phyloP scores from a whole-genome alignment of 108 stramenopile genomes.

The Cyclotella distinguenda region DNA sequence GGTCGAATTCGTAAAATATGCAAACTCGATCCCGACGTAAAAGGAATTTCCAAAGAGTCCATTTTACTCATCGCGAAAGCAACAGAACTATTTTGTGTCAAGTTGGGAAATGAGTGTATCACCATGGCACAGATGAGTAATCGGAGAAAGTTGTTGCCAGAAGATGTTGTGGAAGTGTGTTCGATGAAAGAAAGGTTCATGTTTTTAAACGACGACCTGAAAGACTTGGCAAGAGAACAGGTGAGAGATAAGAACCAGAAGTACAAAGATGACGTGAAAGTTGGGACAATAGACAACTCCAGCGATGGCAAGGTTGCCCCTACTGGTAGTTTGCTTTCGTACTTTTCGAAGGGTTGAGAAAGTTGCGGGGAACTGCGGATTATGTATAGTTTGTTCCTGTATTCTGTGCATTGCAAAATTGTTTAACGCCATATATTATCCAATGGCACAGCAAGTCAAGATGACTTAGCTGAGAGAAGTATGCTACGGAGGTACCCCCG shows the following conservation, averaged over 20 bases:
- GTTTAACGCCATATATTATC: too few relatives aligned
- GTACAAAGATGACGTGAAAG: conserved; percentile 28
- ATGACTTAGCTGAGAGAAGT: too few relatives aligned
- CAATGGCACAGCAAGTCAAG: too few relatives aligned
- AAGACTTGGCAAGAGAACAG: conserved; percentile 36
- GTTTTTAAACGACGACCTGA: conserved; percentile 73
- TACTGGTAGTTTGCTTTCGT: conserved; percentile 7
- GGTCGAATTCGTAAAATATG: conserved; percentile 86
- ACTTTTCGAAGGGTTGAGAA: not conserved
- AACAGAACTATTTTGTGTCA: conserved; percentile 66
- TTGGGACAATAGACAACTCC: not conserved
- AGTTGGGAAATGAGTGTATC: conserved; percentile 66
- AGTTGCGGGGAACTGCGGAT: too few relatives aligned
- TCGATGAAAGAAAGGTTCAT: conserved; percentile 59
- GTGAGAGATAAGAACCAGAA: conserved; percentile 22
- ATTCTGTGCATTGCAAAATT: too few relatives aligned
- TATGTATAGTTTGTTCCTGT: too few relatives aligned
- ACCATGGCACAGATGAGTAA: conserved; percentile 76
- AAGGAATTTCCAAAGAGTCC: conserved; percentile 80
- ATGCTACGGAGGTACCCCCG: too few relatives aligned
- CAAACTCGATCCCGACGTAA: conserved; percentile 87
- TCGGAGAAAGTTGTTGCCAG: conserved; percentile 66
- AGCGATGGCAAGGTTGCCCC: conserved; percentile 3
- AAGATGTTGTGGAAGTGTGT: conserved; percentile 79
- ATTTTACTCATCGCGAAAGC: conserved; percentile 74